Conservation (phyloP, 495 filamentous ascomycete species). For the Aspergillus bridgeri region DNA sequence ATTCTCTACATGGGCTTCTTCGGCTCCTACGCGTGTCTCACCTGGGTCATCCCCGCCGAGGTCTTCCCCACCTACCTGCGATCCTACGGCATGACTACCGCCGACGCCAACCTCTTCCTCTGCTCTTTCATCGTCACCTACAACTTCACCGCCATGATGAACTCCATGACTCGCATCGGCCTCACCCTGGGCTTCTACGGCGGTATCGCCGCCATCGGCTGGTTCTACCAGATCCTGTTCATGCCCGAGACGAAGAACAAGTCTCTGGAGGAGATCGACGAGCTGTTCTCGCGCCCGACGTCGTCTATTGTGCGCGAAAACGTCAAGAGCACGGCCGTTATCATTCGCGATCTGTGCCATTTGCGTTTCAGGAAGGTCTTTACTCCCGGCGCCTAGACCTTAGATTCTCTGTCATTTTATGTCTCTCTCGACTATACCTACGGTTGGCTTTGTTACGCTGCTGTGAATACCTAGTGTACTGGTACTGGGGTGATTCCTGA, state of each 20-base stretch:
- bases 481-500: not conserved
- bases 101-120: conserved; percentile 54
- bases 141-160: conserved; percentile 58
- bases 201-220: conserved; percentile 55
- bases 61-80: conserved; percentile 61
- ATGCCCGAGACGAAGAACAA: conserved; percentile 64
- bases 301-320: conserved; percentile 52
- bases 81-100: conserved; percentile 57
- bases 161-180: conserved; percentile 53
- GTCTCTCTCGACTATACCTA: no score
- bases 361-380: conserved; percentile 37
- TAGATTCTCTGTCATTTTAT: not conserved
- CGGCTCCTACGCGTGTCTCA: conserved; percentile 59
- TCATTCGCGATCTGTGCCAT: conserved; percentile 29
- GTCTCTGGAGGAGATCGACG: conserved; percentile 60
- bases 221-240: conserved; percentile 58
- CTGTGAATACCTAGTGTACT: no score
- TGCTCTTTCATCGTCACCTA: conserved; percentile 62
- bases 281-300: conserved; percentile 54
- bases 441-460: no score
- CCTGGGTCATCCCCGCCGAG: conserved; percentile 59
- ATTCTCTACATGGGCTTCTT: conserved; percentile 62
- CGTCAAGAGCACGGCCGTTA: conserved; percentile 34
- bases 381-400: conserved; percentile 22
- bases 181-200: conserved; percentile 59